These are phyloP conservation scores for Talaromyces rugulosus DNA, from an alignment of 2,329 filamentous ascomycete genomes.

Conservation along the genomic window DNA sequence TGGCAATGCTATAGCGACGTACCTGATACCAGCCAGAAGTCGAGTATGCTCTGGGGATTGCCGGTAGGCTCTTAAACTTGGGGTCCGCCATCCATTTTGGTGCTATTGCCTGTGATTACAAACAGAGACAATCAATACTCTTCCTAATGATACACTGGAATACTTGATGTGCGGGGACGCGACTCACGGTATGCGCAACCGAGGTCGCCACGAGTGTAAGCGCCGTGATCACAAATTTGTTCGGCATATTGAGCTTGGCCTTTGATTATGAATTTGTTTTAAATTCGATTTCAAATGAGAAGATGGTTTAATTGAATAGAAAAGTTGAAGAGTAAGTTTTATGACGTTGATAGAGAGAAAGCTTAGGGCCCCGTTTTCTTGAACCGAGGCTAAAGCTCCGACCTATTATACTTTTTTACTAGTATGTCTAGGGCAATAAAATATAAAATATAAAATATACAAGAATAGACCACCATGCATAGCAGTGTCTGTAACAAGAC, in stretches of 20 bases:
- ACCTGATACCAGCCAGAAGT: slow-evolving; percentile 27
- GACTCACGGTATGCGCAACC: slow-evolving; percentile 22
- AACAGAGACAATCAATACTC: neutral
- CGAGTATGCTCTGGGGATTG: slow-evolving; percentile 12
- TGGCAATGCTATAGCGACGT: neutral
- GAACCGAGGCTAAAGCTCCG: neutral
- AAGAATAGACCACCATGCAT: too few relatives aligned
- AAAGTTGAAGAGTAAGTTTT: neutral
- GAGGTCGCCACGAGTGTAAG: slow-evolving; percentile 18
- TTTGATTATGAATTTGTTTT: neutral
- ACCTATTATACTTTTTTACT: neutral
- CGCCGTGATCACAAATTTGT: slow-evolving; percentile 9
- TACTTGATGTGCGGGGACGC: neutral
- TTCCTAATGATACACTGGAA: neutral
- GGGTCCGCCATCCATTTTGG: slow-evolving; percentile 22
- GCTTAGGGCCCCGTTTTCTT: neutral
- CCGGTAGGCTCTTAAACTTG: slow-evolving; percentile 19
- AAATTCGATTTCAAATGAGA: neutral
- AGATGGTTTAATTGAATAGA: neutral
- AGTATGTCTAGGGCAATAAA: too few relatives aligned
- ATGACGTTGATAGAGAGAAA: neutral
- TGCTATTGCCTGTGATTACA: slow-evolving; percentile 16
- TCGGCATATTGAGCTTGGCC: neutral
- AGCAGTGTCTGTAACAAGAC: too few relatives aligned
- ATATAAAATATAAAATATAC: too few relatives aligned